Evolutionary conservation across 768 basidiomycete species (phyloP), one percentile per base, ranked within the genome.

Genomic region (Mycena vulgaris): DNA sequence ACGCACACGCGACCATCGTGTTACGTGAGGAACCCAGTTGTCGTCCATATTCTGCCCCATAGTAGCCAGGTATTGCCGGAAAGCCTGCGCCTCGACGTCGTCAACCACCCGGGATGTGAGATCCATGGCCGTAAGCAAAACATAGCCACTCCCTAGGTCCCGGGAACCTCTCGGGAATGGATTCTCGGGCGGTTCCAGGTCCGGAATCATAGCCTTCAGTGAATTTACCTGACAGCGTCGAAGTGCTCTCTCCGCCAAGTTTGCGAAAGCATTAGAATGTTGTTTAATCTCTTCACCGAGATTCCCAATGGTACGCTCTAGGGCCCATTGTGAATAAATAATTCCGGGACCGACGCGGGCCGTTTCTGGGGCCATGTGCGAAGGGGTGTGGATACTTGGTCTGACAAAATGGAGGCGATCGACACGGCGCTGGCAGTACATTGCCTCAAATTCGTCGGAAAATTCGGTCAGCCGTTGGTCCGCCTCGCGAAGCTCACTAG

Each of bases 331-430:
- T 5, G 80, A 58, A 49, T 70, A 75, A 25, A 68, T 73, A 23
- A 69, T 71, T 2, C 66, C 63, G 0, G 78, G 77, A 1, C 82
- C 78, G 9, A 71, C 63, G 2, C 74, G 70, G 19, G 65, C 27
- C 5, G 66, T 72, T 60, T 83, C 76, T 0, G 61, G n/a, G 4
- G 69, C 73, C 6, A 79, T 28, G 61, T 84, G 83, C 2, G 60
- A 11, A 2, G 76, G 39, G 8, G 72, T 67, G 56, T 84, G 83
- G 3, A 82, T 68, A 25, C 66, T 68, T 0, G 77, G 82, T 1
- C 71, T 40, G 13, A 79, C 48, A 51, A 84, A 78, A 47, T 84
- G 82, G 7, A 84, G 16, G 0, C 70, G 74, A 30, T 79, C 74
- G 0, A 53, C 53, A 2, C 55, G 72, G 1, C 55, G 72, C 13